Percentiles rank a stretch among this genome's conserved stretches.
These are phyloP conservation scores for Rhynchosporium agropyri DNA, from an alignment of 2,329 filamentous ascomycete species.

Conservation along the genomic window DNA sequence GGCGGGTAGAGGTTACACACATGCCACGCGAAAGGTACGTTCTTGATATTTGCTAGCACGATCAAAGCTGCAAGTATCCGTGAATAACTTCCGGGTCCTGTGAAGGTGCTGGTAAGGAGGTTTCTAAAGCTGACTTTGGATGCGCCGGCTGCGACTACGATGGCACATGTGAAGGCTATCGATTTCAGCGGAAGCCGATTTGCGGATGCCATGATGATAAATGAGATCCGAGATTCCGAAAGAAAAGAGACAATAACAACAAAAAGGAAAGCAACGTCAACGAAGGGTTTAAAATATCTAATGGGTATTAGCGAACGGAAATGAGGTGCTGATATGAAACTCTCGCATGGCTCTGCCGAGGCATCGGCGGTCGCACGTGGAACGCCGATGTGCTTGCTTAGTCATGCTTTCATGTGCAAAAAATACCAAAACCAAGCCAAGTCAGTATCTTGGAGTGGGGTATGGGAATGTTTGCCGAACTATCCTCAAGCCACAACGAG, in stretches of 20 bases:
- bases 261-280: conserved; percentile 6
- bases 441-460: no score
- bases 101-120: conserved; percentile 33
- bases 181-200: conserved; percentile 38
- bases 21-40: conserved; percentile 62
- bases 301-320: neutral
- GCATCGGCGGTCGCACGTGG: conserved; percentile 15
- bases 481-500: no score
- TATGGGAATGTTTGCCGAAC: no score
- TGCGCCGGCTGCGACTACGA: conserved; percentile 31
- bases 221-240: conserved; percentile 7
- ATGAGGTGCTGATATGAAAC: neutral
- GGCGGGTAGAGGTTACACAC: conserved; percentile 45
- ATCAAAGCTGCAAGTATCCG: conserved; percentile 43
- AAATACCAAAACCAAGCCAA: no score
- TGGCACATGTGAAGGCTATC: conserved; percentile 32
- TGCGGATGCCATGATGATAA: conserved; percentile 40
- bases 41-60: conserved; percentile 58
- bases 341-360: neutral
- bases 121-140: conserved; percentile 34
- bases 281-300: conserved; percentile 1
- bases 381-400: conserved; percentile 5
- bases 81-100: conserved; percentile 40
- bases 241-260: neutral
- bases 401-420: conserved; percentile 10